phyloP scores from a whole-genome alignment of 2,329 filamentous ascomycete genomes.

The Verticillium albo-atrum region DNA sequence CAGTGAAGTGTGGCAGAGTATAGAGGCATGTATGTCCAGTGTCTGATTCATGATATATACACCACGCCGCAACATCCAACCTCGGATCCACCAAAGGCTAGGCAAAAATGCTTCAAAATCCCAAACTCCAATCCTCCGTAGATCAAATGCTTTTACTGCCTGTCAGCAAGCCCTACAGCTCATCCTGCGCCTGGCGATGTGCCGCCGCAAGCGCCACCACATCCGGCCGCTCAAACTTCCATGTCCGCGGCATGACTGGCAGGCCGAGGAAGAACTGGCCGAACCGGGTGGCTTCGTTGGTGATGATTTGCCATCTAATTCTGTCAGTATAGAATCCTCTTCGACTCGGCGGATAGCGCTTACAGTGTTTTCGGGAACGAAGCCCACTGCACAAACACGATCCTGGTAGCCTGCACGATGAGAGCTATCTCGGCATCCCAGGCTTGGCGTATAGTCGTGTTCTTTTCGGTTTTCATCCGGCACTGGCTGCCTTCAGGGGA shows the following conservation, averaged over 20 bases:
- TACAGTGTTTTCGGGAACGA: slow-evolving; percentile 65
- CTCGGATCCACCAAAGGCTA: not conserved
- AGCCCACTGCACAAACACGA: slow-evolving; percentile 68
- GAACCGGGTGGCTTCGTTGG: slow-evolving; percentile 38
- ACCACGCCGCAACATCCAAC: not conserved
- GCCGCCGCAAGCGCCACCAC: too few relatives aligned
- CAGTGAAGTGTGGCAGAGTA: not conserved
- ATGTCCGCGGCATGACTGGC: slow-evolving; percentile 43
- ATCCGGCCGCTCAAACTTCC: slow-evolving; percentile 39
- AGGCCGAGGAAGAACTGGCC: slow-evolving; percentile 50
- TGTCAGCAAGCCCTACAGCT: slow-evolving; percentile 32
- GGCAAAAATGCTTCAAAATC: not conserved
- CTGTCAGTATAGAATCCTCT: not conserved
- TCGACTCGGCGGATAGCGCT: slow-evolving; percentile 33
- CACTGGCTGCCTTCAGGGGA: slow-evolving; percentile 42
- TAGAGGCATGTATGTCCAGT: not conserved
- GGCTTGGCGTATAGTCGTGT: slow-evolving; percentile 12
- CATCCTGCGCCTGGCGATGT: slow-evolving; percentile 27
- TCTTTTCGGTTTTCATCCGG: not conserved
- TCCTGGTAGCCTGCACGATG: slow-evolving; percentile 58
- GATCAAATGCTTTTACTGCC: not conserved
- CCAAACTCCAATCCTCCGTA: not conserved
- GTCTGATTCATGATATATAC: not conserved
- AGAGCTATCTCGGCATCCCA: slow-evolving; percentile 60
- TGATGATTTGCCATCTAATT: slow-evolving; percentile 36